Evolutionary conservation across 1,139 yeast species (phyloP).

Genomic region (Lodderomyces beijingensis): DNA sequence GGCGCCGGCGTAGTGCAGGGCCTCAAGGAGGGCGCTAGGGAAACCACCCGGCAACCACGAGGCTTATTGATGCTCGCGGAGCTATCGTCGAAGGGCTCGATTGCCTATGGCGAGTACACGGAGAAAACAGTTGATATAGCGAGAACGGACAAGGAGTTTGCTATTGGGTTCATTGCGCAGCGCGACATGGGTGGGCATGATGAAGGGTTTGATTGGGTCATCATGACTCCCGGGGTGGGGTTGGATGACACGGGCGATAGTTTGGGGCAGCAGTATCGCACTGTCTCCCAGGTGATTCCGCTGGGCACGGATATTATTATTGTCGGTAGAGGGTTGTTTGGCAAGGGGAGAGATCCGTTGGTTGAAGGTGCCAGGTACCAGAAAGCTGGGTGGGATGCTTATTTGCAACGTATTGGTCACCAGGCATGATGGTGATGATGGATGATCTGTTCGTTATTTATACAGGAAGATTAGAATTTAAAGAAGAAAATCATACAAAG

Average conservation of each 20-base stretch:
- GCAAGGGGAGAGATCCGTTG: constrained; percentile 89
- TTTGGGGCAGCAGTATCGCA: constrained; percentile 93
- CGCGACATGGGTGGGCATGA: constrained; percentile 77
- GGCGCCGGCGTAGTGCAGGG: constrained; percentile 94
- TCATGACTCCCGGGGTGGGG: constrained; percentile 98
- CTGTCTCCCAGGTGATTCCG: constrained; percentile 77
- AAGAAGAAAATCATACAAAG: neutral
- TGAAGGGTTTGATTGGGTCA: constrained; percentile 89
- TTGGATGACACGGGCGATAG: constrained; percentile 96
- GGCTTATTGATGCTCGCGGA: constrained; percentile 96
- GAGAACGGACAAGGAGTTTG: constrained; percentile 78
- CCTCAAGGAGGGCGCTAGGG: constrained; percentile 75
- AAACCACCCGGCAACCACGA: constrained; percentile 68
- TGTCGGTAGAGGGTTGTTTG: constrained; percentile 95
- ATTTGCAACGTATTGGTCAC: constrained; percentile 38
- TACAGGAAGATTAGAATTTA: too few relatives aligned
- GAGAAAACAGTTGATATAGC: constrained; percentile 86
- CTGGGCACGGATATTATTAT: constrained; percentile 91
- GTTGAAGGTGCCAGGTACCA: constrained; percentile 86
- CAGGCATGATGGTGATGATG: too few relatives aligned
- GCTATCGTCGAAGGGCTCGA: constrained; percentile 85
- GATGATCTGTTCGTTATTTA: constrained; percentile 1
- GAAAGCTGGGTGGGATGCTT: constrained; percentile 93
- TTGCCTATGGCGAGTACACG: constrained; percentile 92
- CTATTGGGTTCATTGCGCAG: constrained; percentile 95